phyloP scores from a whole-genome alignment of 345 rosid species.

The Eucalyptus fibrosa region DNA sequence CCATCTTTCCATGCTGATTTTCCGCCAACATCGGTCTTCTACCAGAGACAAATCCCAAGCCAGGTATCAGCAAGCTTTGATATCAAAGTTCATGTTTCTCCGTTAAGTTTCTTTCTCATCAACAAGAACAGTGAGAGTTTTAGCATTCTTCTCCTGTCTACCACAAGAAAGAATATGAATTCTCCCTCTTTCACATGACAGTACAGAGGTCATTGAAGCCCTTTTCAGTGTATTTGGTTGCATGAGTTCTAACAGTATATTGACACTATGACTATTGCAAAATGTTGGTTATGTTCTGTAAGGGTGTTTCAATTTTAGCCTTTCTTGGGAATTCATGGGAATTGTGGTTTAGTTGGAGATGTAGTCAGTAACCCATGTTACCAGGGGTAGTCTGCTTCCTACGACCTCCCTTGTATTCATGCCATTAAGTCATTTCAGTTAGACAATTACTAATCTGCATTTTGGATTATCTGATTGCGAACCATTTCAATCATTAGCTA shows the following conservation, averaged over 20 bases:
- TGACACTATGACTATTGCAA: background rate
- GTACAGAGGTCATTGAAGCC: background rate
- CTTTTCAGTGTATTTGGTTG: background rate
- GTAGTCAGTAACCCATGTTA: background rate
- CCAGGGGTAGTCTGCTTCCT: background rate
- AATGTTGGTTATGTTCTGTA: background rate
- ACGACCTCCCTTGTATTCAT: background rate
- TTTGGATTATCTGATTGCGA: background rate
- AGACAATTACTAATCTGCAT: background rate
- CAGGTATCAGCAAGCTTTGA: slow-evolving; percentile 15
- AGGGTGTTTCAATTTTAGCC: background rate
- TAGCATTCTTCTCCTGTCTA: background rate
- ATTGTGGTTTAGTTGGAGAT: background rate
- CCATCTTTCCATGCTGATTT: slow-evolving; percentile 14
- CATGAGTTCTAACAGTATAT: background rate
- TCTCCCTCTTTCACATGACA: background rate
- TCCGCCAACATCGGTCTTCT: slow-evolving; percentile 19
- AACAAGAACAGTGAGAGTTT: background rate
- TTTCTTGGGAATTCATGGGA: background rate
- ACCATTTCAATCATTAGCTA: background rate
- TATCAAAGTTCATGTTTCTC: background rate
- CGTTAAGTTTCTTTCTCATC: background rate
- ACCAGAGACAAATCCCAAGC: slow-evolving; percentile 32
- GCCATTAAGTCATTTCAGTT: background rate
- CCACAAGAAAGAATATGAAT: background rate